Evolutionary conservation across 2,329 filamentous ascomycete genomes (phyloP), one percentile per base, ranked within the genome.

Genomic region (Colletotrichum tofieldiae): DNA sequence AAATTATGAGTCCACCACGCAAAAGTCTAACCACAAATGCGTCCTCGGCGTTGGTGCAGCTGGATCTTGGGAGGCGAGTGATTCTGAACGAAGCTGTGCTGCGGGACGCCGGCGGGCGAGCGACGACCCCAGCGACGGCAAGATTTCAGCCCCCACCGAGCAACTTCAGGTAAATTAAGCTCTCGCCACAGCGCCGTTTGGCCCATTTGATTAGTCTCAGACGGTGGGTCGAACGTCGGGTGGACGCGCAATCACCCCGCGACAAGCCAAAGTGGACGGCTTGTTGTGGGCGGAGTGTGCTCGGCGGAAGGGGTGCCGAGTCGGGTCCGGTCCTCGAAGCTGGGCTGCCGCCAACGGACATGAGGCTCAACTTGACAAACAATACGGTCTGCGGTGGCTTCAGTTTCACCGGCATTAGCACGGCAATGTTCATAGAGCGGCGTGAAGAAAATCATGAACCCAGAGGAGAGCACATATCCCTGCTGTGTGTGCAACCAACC

Each of bases 161-260:
- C 39, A 32, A 29, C 39, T 49, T 56, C 43, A 65, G 49, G 52
- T 56, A 43, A 56, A 65, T 66, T 23, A 29, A 11, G 23, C 2
- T 14, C 47, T 26, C 23, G 12, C 12, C 47, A 26, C 9, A 7
- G 3, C 23, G 12, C 18, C 2, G 20, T 32, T 14, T 35, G 12
- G 29, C 56, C n/a, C 56, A 37, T 45, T 47, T 37, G 43, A 61
- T 32, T 45, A 49, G 29, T 32, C 39, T 16, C 9, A 29, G 16
- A 60, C 39, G 54, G 54, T 60, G 26, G 16, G 29, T 45, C 23
- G 20, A n/a, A 12, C n/a, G 11, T 18, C 9, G 29, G 29, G 41
- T 47, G 67, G 61, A 52, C 67, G 61, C 67, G 67, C 54, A 65
- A 66, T 52, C 67, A 47, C 52, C 52, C 51, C 54, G 16, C 26